Conservation (phyloP, 768 basidiomycete genomes). For the Boletellus ananiceps region DNA sequence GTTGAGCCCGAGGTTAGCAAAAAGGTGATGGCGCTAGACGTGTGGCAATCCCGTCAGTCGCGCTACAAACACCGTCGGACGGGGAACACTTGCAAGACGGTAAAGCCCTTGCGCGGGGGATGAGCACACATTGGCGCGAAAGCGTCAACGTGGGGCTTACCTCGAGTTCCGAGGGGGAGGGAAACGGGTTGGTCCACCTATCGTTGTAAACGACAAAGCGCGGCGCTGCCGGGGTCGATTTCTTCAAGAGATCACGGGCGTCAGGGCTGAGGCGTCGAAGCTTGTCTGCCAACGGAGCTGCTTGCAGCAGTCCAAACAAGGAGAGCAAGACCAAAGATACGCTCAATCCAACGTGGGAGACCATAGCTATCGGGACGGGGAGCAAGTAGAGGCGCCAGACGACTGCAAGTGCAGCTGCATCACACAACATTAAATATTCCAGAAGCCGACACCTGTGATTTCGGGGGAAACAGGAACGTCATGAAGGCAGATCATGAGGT, state of each 20-base stretch:
- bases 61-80: not conserved
- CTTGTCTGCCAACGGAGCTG: constrained; percentile 20
- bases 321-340: constrained; percentile 2
- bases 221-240: constrained; percentile 40
- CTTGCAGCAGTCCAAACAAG: constrained; percentile 7
- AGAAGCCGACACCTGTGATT: not conserved
- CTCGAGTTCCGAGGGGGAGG: constrained; percentile 40
- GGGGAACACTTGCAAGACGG: constrained; percentile 28
- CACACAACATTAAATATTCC: constrained; percentile 17
- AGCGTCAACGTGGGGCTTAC: constrained; percentile 23
- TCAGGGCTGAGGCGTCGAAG: constrained; percentile 18
- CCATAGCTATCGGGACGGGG: constrained; percentile 8
- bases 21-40: constrained; percentile 38
- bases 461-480: constrained; percentile 3
- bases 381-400: not conserved
- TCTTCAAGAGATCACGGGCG: constrained; percentile 21
- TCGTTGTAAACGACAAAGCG: constrained; percentile 44
- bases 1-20: constrained; percentile 36
- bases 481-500: not conserved
- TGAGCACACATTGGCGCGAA: not conserved
- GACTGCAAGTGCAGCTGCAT: not conserved
- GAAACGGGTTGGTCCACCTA: constrained; percentile 39
- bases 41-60: not conserved
- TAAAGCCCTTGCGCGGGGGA: constrained; percentile 26
- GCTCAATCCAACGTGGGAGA: constrained; percentile 4